Base-by-base conservation (phyloP, 148 eudicot genomes). In the Vaccinium macrocarpon region DNA sequence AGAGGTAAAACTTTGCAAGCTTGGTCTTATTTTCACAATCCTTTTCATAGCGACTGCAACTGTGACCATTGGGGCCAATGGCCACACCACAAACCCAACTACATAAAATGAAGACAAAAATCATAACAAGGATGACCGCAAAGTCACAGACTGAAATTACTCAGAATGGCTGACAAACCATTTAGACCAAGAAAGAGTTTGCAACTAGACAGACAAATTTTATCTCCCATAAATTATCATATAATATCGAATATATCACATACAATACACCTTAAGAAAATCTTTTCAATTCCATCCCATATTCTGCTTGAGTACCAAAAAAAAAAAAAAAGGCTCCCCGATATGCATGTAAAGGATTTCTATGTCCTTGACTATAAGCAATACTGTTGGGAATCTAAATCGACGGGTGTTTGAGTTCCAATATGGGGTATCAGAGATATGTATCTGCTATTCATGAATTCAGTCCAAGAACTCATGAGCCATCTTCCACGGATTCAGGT, bases 1-100 rank as follows among this genome's bases (percentile, higher is more conserved):
- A 85, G 23, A 93, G 93, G 62, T 85, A 86, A 74, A 90, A 84
- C 82, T 87, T 93, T 81, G 90, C 91, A 56, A 84, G 84, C 64
- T 88, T 91, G 4, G 92, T 77, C 53, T 86, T 82, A 76, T 85
- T 82, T 59, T 81, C 84, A 38, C 64, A 66, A 21, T 93, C 92
- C 85, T 89, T 93, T 79, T 85, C 88, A 74, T 87, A 93, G 56
- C 93, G 94, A 76, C 97, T 93, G 87, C 97, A 93, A 49, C 91
- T 85, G 61, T 90, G 91, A 79, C 90, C 89, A 56, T 84, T 83
- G 27, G 89, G 83, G 78, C 89, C 93, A 32, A 32, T 32, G 32
- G 32, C 32, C 79, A 88, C 89, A 88, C 89, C 90, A 78, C 97
- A 93, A 46, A 89, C 81, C 97, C 95, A 93, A 82, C 96, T 93